Evolutionary conservation across 2,329 filamentous ascomycete genomes (phyloP).

Genomic region (Nannizziopsis arthrosporioides): DNA sequence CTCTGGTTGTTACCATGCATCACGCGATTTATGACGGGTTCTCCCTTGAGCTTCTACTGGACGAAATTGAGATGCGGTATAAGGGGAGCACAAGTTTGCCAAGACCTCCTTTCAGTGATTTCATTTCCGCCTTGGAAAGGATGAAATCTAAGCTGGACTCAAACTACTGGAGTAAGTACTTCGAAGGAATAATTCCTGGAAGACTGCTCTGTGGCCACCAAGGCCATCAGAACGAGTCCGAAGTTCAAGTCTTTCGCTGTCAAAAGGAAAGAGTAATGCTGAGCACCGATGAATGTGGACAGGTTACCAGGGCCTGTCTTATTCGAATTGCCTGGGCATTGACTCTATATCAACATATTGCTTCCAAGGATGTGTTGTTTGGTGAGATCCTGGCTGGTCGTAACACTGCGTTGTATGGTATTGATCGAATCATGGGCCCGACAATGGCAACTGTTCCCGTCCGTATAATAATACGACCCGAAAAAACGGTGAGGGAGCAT

Average conservation of each 20-base stretch:
- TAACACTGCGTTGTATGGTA: not conserved
- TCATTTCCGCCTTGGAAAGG: not conserved
- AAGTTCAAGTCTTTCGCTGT: not conserved
- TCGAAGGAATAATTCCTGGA: too few relatives aligned
- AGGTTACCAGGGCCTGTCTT: constrained; percentile 4
- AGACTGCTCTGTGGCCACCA: not conserved
- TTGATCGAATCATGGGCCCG: not conserved
- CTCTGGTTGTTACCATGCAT: constrained; percentile 24
- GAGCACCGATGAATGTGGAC: not conserved
- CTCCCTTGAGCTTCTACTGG: constrained; percentile 23
- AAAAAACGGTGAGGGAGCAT: too few relatives aligned
- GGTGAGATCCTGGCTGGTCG: constrained; percentile 13
- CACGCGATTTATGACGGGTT: constrained; percentile 28
- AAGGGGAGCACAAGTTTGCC: not conserved
- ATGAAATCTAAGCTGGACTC: not conserved
- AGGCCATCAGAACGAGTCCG: not conserved
- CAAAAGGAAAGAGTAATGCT: not conserved
- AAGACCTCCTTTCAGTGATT: not conserved
- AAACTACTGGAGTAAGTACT: not conserved
- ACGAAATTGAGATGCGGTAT: constrained; percentile 16
- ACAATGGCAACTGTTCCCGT: not conserved
- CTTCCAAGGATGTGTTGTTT: constrained; percentile 12
- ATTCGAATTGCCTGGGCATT: constrained; percentile 15
- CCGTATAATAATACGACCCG: not conserved
- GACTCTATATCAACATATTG: constrained; percentile 11